Evolutionary conservation across 805 yeast genomes (phyloP).

Genomic region (Jamesozyma piceae): DNA sequence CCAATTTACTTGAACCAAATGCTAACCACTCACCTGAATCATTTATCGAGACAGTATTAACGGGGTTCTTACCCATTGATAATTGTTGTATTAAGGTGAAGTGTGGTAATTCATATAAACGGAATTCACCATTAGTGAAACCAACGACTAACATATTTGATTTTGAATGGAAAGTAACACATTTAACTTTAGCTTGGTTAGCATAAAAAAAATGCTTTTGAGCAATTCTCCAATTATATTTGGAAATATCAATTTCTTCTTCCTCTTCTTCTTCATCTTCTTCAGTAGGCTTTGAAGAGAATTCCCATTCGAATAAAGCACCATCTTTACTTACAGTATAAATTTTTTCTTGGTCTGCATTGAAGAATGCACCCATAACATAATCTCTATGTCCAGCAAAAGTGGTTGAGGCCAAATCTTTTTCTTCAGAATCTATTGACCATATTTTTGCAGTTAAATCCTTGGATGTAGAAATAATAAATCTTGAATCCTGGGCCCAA

Average conservation of each 20-base stretch:
- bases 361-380: constrained; percentile 80
- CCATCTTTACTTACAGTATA: constrained; percentile 93
- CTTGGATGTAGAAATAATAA: constrained; percentile 74
- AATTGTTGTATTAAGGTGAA: constrained; percentile 76
- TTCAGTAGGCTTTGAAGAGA: constrained; percentile 47
- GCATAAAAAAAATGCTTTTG: constrained; percentile 67
- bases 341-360: constrained; percentile 77
- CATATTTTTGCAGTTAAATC: constrained; percentile 84
- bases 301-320: constrained; percentile 88
- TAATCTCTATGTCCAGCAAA: constrained; percentile 89
- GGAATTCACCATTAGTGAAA: constrained; percentile 80
- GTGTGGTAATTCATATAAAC: constrained; percentile 78
- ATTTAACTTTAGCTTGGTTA: constrained; percentile 53
- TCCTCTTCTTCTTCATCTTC: constrained; percentile 37
- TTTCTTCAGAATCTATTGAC: constrained; percentile 63
- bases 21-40: constrained; percentile 93
- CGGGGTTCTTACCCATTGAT: constrained; percentile 84
- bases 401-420: constrained; percentile 63
- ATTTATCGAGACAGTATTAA: constrained; percentile 74
- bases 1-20: constrained; percentile 80
- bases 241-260: constrained; percentile 32
- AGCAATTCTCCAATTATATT: constrained; percentile 72
- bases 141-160: constrained; percentile 78
- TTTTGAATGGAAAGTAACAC: constrained; percentile 73
- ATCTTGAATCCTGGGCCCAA: constrained; percentile 89